These are phyloP conservation scores for Russula sp. DNA, from an alignment of 768 basidiomycete species.

Conservation along the genomic window DNA sequence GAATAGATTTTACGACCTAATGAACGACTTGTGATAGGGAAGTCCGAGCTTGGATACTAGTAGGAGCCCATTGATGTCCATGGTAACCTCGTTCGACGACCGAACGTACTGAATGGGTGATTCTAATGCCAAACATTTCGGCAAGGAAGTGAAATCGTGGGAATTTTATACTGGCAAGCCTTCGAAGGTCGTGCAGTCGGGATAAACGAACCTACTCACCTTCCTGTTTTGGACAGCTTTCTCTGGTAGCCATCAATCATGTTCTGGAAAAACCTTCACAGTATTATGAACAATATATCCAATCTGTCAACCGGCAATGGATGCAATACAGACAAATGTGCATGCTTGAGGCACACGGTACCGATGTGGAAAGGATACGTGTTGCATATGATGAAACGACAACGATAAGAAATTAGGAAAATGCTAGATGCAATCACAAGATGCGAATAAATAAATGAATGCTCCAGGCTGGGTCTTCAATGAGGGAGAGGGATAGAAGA, in stretches of 20 bases:
- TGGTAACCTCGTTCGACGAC: conserved; percentile 10
- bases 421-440: conserved; percentile 22
- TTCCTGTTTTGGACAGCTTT: conserved; percentile 19
- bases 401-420: conserved; percentile 10
- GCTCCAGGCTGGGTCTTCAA: conserved; percentile 23
- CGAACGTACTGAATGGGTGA: neutral
- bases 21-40: conserved; percentile 11
- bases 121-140: neutral
- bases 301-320: neutral
- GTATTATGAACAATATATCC: conserved; percentile 1
- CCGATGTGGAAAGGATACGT: conserved; percentile 19
- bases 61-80: conserved; percentile 12
- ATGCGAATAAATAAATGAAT: conserved; percentile 29
- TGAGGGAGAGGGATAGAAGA: conserved; percentile 4
- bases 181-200: neutral
- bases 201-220: conserved; percentile 26
- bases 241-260: neutral
- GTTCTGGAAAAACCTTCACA: conserved; percentile 2
- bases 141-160: conserved; percentile 2
- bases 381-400: conserved; percentile 21
- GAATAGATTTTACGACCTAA: conserved; percentile 12
- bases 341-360: conserved; percentile 12
- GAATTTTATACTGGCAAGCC: conserved; percentile 5
- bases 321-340: neutral
- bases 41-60: conserved; percentile 16